A percentile compares a stretch with the other conserved stretches of the same genome.
phyloP scores from a whole-genome alignment of 208 protist species.

The Paratrypanosoma confusum region DNA sequence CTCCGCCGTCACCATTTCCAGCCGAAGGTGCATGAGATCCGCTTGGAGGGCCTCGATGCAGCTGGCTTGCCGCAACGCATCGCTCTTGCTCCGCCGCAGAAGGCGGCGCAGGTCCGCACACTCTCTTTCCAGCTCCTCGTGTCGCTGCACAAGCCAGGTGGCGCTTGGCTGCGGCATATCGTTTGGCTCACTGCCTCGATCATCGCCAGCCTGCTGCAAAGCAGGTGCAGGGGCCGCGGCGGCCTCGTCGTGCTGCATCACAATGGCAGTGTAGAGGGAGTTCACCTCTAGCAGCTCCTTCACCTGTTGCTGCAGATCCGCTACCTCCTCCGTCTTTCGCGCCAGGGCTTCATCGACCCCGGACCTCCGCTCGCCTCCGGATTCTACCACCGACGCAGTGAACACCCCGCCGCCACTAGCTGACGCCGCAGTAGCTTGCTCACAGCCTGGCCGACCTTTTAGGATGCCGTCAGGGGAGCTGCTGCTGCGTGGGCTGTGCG shows the following conservation, averaged over 20 bases:
- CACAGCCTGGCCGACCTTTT: background rate
- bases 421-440: background rate
- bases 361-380: constrained; percentile 1
- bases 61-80: constrained; percentile 14
- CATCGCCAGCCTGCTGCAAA: too few relatives aligned
- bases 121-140: constrained; percentile 19
- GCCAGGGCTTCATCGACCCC: constrained; percentile 13
- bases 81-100: constrained; percentile 24
- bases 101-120: constrained; percentile 30
- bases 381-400: too few relatives aligned
- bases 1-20: constrained; percentile 31
- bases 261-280: constrained; percentile 70
- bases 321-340: constrained; percentile 49
- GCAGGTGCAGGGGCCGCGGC: constrained; percentile 12
- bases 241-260: constrained; percentile 54
- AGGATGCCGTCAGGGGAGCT: constrained; percentile 1
- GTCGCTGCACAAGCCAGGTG: constrained; percentile 18
- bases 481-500: background rate
- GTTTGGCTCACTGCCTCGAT: too few relatives aligned
- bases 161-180: constrained; percentile 7
- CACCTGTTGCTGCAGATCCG: constrained; percentile 36
- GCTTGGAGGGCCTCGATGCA: constrained; percentile 22
- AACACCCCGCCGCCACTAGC: too few relatives aligned
- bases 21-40: constrained; percentile 24
- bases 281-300: constrained; percentile 72